phyloP scores from a whole-genome alignment of 2,329 filamentous ascomycete species.

The Ilyonectria mors-panacis region DNA sequence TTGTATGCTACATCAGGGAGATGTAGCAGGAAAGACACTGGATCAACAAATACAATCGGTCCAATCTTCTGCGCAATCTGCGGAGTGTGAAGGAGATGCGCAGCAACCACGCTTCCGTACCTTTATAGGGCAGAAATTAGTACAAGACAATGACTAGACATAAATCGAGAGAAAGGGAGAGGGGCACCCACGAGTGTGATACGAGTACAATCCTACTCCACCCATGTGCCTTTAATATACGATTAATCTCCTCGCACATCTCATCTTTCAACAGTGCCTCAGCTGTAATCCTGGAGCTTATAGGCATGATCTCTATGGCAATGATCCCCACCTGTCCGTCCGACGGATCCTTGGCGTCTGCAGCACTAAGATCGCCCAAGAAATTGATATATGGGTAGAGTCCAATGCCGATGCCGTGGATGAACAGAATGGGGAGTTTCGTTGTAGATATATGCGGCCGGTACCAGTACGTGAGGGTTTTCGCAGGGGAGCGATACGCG shows the following conservation, averaged over 20 bases:
- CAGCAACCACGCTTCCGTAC: slow-evolving; percentile 70
- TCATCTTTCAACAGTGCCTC: slow-evolving; percentile 62
- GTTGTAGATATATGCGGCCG: slow-evolving; percentile 71
- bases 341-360: slow-evolving; percentile 46
- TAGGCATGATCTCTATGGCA: slow-evolving; percentile 70
- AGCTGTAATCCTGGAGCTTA: slow-evolving; percentile 70
- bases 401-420: slow-evolving; percentile 72
- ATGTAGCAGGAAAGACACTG: slow-evolving; percentile 72
- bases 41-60: slow-evolving; percentile 70
- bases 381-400: slow-evolving; percentile 71
- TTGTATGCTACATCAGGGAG: slow-evolving; percentile 76
- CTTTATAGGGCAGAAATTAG: slow-evolving; percentile 34
- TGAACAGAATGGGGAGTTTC: slow-evolving; percentile 70
- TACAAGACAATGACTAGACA: slow-evolving; percentile 11
- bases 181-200: slow-evolving; percentile 59
- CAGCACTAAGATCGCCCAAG: slow-evolving; percentile 64
- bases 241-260: slow-evolving; percentile 66
- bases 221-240: slow-evolving; percentile 66
- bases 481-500: slow-evolving; percentile 60
- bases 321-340: slow-evolving; percentile 70
- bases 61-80: slow-evolving; percentile 55
- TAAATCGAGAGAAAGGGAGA: slow-evolving; percentile 3
- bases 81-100: slow-evolving; percentile 67
- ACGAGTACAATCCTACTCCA: slow-evolving; percentile 67
- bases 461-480: slow-evolving; percentile 71